Percentiles rank a stretch among this genome's conserved stretches.
These are phyloP conservation scores for Amanita fuliginea DNA, from an alignment of 768 basidiomycete genomes.

Conservation along the genomic window DNA sequence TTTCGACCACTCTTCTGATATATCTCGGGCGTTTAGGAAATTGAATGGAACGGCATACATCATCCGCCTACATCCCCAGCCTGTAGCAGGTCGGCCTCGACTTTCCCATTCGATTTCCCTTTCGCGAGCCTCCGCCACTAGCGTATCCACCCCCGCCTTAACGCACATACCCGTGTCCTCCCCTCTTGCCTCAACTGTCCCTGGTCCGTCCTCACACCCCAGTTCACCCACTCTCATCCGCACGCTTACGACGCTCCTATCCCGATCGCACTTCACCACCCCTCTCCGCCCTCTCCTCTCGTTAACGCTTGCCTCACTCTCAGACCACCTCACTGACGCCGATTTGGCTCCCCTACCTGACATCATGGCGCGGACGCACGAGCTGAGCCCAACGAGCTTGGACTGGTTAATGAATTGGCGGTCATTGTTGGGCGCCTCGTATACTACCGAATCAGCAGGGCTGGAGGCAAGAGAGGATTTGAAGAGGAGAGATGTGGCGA, in stretches of 20 bases:
- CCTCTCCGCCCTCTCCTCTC: slow-evolving; percentile 53
- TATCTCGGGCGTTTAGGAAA: slow-evolving; percentile 12
- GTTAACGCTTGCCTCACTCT: slow-evolving; percentile 49
- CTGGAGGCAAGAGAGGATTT: not conserved
- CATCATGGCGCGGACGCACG: slow-evolving; percentile 38
- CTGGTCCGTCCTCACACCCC: not conserved
- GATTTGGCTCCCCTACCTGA: slow-evolving; percentile 54
- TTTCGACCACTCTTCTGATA: not conserved
- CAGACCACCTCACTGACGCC: slow-evolving; percentile 57
- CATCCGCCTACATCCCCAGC: not conserved
- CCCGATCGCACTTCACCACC: slow-evolving; percentile 42
- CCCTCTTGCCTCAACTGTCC: slow-evolving; percentile 38
- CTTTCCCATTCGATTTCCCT: slow-evolving; percentile 1
- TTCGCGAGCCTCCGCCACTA: slow-evolving; percentile 14
- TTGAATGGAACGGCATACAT: slow-evolving; percentile 20
- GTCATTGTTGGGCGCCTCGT: not conserved
- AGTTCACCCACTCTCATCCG: slow-evolving; percentile 14
- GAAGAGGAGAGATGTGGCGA: not conserved
- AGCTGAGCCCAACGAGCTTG: slow-evolving; percentile 59
- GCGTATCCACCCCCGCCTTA: slow-evolving; percentile 38
- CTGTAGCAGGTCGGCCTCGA: not conserved
- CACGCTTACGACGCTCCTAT: slow-evolving; percentile 49
- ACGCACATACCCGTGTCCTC: not conserved
- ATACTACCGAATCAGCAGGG: not conserved
- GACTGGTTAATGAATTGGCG: slow-evolving; percentile 65